Evolutionary conservation across 441 rosid species (phyloP), one percentile per base, ranked within the genome.

Genomic region (Bruguiera hainesii): DNA sequence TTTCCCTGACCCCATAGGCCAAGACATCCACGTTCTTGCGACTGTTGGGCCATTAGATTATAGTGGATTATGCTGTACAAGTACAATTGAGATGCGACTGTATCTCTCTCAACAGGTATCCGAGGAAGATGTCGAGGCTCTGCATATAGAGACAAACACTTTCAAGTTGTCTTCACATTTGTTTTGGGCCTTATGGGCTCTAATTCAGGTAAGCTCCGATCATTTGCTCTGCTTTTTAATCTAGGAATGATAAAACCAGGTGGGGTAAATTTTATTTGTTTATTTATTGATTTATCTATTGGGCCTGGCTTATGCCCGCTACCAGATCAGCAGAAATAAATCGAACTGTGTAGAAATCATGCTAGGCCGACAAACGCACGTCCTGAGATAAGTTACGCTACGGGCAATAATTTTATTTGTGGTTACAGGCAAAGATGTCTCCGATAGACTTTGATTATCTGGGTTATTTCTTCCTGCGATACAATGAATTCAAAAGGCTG

Each of bases 181-280:
- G 61, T 81, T 80, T 71, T 96, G 97, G 99, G 96, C 98, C 10
- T 72, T 89, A 71, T 96, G 99, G 99, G 96, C 94, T 5, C 76
- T 93, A 60, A 96, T 96, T 72, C 99, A 95, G 98, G 99, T 90
- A 52, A 74, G 1, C 19, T 16, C 9, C 4, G 9, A 5, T 35
- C 31, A 42, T 56, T 7, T 30, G 11, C 39, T 50, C 23, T 51
- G 18, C 16, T 23, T 4, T 55, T 21, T 55, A 10, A 20, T 23
- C 29, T 18, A 39, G 0, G 4, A 21, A 55, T 10, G 16, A 55
- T 55, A 21, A 20, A 55, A 55, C 18, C 23, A 20, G 26, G 26
- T 21, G 19, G 57, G 5, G 5, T 21, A 3, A 5, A 21, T 53
- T 37, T 37, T 37, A 0, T 37, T 9, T 37, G 4, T 10, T 11